These are phyloP conservation scores for Bothriochloa decipiens DNA, from an alignment of 176 grass and related monocot genomes.

Conservation along the genomic window DNA sequence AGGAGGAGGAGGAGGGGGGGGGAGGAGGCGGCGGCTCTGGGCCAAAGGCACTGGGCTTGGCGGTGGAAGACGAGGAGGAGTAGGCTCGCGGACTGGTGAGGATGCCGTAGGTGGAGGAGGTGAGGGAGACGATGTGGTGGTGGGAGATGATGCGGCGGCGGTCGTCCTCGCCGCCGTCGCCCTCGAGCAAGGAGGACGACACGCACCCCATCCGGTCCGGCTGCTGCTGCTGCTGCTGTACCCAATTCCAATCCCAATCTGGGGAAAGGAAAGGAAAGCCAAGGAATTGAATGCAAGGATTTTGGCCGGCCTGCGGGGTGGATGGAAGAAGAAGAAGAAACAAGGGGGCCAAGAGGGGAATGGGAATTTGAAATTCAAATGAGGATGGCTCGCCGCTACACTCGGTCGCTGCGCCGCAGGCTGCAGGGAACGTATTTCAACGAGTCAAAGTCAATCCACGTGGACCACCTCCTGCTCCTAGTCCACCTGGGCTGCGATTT, in stretches of 20 bases:
- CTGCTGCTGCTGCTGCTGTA: neutral
- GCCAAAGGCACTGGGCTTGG: neutral
- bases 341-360: neutral
- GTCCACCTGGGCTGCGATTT: neutral
- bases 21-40: neutral
- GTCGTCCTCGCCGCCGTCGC: conserved; percentile 43
- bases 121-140: conserved; percentile 81
- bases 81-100: conserved; percentile 41
- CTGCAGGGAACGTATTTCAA: neutral
- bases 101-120: conserved; percentile 83
- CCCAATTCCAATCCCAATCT: neutral
- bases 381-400: neutral
- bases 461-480: neutral
- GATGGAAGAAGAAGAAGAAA: neutral
- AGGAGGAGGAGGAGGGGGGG: neutral
- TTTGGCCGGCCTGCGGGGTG: neutral
- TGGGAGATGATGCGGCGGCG: conserved; percentile 48
- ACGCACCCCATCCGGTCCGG: conserved; percentile 51
- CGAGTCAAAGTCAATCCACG: conserved; percentile 5
- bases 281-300: neutral
- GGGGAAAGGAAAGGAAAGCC: neutral
- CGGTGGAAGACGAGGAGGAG: neutral
- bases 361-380: neutral
- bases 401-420: neutral
- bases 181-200: conserved; percentile 52